Percentiles rank a stretch among this genome's conserved stretches.
These are phyloP conservation scores for Erodium maritimum DNA, from an alignment of 345 rosid species.

Conservation along the genomic window DNA sequence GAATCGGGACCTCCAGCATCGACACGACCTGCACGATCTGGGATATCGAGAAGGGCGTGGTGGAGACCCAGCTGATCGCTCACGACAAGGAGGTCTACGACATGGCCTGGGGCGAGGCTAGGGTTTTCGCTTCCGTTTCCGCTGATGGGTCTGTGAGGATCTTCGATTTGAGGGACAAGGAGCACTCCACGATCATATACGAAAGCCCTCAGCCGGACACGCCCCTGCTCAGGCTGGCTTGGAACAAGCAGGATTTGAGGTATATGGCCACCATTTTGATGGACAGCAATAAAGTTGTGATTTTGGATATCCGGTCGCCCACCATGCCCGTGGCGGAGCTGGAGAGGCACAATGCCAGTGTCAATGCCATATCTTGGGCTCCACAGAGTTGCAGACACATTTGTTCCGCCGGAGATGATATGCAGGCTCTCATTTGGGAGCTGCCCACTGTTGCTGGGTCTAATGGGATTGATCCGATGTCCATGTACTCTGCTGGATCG, in stretches of 20 bases:
- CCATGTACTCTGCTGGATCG: slow-evolving; percentile 65
- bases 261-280: slow-evolving; percentile 93
- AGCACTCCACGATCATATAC: slow-evolving; percentile 82
- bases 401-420: slow-evolving; percentile 83
- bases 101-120: slow-evolving; percentile 95
- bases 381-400: slow-evolving; percentile 77
- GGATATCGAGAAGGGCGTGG: slow-evolving; percentile 84
- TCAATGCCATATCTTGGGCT: slow-evolving; percentile 97
- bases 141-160: slow-evolving; percentile 91
- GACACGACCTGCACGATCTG: slow-evolving; percentile 94
- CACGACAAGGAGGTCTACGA: slow-evolving; percentile 97
- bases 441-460: slow-evolving; percentile 88
- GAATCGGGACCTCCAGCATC: slow-evolving; percentile 82
- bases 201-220: slow-evolving; percentile 92
- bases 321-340: slow-evolving; percentile 87
- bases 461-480: slow-evolving; percentile 84
- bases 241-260: slow-evolving; percentile 99
- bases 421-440: slow-evolving; percentile 84
- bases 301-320: slow-evolving; percentile 82
- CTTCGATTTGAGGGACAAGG: slow-evolving; percentile 80
- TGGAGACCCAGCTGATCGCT: slow-evolving; percentile 90
- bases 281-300: slow-evolving; percentile 93
- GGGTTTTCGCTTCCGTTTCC: slow-evolving; percentile 86
- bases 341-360: slow-evolving; percentile 84
- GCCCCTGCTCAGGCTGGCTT: slow-evolving; percentile 78